Evolutionary conservation across 352 stramenopile genomes (phyloP), one percentile per base, ranked within the genome.

Genomic region (Pythium brassicae): DNA sequence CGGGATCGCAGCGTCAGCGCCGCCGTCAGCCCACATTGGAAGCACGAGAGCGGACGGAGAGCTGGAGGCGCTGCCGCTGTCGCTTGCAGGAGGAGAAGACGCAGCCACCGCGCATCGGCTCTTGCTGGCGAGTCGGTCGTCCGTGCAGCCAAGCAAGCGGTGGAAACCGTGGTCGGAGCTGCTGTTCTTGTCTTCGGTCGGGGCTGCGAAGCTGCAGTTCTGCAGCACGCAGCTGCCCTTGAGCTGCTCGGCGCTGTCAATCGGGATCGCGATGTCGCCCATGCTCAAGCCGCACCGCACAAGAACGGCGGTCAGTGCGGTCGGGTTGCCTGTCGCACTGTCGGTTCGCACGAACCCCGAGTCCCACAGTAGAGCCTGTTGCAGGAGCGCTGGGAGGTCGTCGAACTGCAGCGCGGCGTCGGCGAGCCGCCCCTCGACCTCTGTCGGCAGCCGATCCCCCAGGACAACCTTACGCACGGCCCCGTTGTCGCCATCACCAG

Each of bases 311-410:
- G 53, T 40, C 25, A 80, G 32, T 1, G 34, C n/a, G 3, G 22
- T 2, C 3, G n/a, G 22, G 27, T 20, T 53, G 17, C n/a, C n/a
- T n/a, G n/a, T 44, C 7, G 26, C 32, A n/a, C n/a, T n/a, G n/a
- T n/a, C n/a, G n/a, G 15, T 57, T 26, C 60, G 55, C 2, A 42
- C 62, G 37, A 64, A 78, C 4, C 70, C 70, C 22, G 64, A 61
- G 45, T 78, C 70, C 70, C 70, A 78, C 15, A 78, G 35, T 1
- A 78, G 53, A 4, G 63, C 66, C 15, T 61, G 63, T 22, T 78
- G 70, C 0, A 74, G 49, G 35, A 76, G 40, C 9, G 59, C 14
- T 7, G 65, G 59, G 4, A 76, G 37, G 2, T 69, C 56, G 4
- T 65, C 46, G 35, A 72, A 72, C 7, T 54, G 20, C 3, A 76